Conservation (phyloP, 345 rosid genomes). For the Boechera retrofracta region DNA sequence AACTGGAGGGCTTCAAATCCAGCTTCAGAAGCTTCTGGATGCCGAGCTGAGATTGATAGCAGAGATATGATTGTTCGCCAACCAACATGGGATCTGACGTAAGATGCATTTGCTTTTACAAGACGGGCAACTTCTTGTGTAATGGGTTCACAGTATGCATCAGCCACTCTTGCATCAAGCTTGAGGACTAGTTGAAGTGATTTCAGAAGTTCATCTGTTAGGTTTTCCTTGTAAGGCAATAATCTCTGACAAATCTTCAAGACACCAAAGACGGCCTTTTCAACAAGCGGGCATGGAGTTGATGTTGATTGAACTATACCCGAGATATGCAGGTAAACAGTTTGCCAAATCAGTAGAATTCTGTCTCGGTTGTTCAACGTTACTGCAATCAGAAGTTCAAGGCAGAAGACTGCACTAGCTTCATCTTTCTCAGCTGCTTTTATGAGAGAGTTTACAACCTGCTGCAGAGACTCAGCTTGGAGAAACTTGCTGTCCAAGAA, state of each 20-base stretch:
- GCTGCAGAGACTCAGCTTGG: conserved; percentile 68
- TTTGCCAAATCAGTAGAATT: conserved; percentile 71
- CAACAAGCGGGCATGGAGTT: conserved; percentile 66
- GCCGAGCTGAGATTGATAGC: conserved; percentile 69
- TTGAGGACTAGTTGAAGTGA: conserved; percentile 72
- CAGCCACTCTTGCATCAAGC: conserved; percentile 79
- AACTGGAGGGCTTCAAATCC: conserved; percentile 69
- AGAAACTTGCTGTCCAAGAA: conserved; percentile 80
- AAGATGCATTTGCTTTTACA: conserved; percentile 73
- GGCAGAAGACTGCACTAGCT: conserved; percentile 62
- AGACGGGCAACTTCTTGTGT: conserved; percentile 72
- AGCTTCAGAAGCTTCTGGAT: conserved; percentile 77
- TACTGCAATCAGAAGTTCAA: conserved; percentile 69
- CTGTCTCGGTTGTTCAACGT: conserved; percentile 77
- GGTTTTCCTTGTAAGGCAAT: conserved; percentile 76
- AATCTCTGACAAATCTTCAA: conserved; percentile 72
- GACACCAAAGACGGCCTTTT: conserved; percentile 78
- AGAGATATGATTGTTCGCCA: conserved; percentile 76
- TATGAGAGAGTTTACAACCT: conserved; percentile 63
- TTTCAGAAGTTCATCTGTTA: conserved; percentile 74
- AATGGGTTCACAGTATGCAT: conserved; percentile 77
- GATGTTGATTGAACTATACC: conserved; percentile 65
- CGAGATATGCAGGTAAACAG: conserved; percentile 62
- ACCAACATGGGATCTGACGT: conserved; percentile 66
- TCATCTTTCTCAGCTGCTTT: conserved; percentile 59